Conservation (phyloP, 1,284 basidiomycete genomes). For the Chalciporus sp. region DNA sequence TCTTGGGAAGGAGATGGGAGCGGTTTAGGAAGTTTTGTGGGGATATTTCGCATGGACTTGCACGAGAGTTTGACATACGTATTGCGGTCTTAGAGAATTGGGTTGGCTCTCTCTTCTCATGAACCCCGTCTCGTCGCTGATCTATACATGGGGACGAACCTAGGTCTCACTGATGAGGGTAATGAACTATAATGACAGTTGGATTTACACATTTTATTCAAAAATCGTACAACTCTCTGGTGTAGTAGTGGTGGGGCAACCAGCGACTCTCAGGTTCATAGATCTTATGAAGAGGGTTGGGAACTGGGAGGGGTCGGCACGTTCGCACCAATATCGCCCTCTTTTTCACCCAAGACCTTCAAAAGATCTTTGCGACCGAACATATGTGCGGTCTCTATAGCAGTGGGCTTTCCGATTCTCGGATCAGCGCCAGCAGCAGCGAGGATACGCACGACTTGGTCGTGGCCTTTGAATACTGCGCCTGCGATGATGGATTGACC, state of each 20-base stretch:
- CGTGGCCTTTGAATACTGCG: slow-evolving; percentile 76
- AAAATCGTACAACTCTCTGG: not conserved
- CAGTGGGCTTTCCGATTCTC: slow-evolving; percentile 68
- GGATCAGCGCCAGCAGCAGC: slow-evolving; percentile 71
- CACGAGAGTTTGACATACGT: not conserved
- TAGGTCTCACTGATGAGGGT: not conserved
- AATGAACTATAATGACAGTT: not conserved
- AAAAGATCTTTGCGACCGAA: slow-evolving; percentile 60
- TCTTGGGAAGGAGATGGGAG: slow-evolving; percentile 74
- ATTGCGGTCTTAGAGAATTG: not conserved
- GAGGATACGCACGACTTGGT: slow-evolving; percentile 64
- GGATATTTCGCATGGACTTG: not conserved
- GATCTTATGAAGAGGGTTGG: not conserved
- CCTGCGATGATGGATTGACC: slow-evolving; percentile 83
- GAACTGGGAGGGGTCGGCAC: slow-evolving; percentile 30
- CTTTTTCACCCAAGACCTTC: slow-evolving; percentile 55
- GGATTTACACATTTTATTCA: not conserved
- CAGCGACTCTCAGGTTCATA: not conserved
- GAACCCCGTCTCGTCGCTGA: not conserved
- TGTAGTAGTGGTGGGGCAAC: not conserved
- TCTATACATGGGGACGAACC: slow-evolving; percentile 2
- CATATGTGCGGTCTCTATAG: slow-evolving; percentile 72
- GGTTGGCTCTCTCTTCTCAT: not conserved
- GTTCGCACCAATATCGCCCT: slow-evolving; percentile 47
- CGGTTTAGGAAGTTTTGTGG: slow-evolving; percentile 20